phyloP scores from a whole-genome alignment of 2,329 filamentous ascomycete genomes.

The Colletotrichum ledebouriae region DNA sequence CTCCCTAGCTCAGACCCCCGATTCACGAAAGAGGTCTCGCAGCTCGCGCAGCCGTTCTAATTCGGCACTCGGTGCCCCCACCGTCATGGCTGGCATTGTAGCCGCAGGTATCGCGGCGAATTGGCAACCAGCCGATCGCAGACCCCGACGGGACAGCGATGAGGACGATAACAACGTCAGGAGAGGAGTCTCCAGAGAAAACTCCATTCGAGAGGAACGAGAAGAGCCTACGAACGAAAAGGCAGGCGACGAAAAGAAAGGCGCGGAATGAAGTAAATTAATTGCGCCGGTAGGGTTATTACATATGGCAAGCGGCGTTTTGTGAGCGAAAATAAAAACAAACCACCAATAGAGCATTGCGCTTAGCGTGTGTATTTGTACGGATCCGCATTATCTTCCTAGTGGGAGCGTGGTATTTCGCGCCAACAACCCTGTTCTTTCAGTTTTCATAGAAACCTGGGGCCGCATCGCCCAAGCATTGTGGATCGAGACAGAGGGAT shows the following conservation, averaged over 20 bases:
- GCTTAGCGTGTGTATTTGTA: slow-evolving; percentile 25
- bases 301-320: slow-evolving; percentile 32
- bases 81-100: slow-evolving; percentile 87
- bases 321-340: slow-evolving; percentile 14
- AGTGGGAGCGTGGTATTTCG: slow-evolving; percentile 3
- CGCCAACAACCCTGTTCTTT: neutral
- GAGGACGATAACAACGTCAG: slow-evolving; percentile 46
- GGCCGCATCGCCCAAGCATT: slow-evolving; percentile 3
- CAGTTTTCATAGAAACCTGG: slow-evolving; percentile 21
- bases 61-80: slow-evolving; percentile 80
- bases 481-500: neutral
- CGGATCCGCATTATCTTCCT: neutral
- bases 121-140: slow-evolving; percentile 78
- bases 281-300: slow-evolving; percentile 12
- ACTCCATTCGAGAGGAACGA: slow-evolving; percentile 37
- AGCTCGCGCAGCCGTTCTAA: slow-evolving; percentile 76
- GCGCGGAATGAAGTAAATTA: slow-evolving; percentile 35
- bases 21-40: slow-evolving; percentile 74
- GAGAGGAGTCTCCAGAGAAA: slow-evolving; percentile 37
- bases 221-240: slow-evolving; percentile 25
- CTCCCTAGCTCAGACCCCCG: slow-evolving; percentile 66
- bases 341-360: slow-evolving; percentile 16
- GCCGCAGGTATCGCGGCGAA: slow-evolving; percentile 81
- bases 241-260: slow-evolving; percentile 33
- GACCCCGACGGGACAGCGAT: slow-evolving; percentile 51